Evolutionary conservation across 208 protist species (phyloP).

Genomic region (Strigomonas oncopelti): DNA sequence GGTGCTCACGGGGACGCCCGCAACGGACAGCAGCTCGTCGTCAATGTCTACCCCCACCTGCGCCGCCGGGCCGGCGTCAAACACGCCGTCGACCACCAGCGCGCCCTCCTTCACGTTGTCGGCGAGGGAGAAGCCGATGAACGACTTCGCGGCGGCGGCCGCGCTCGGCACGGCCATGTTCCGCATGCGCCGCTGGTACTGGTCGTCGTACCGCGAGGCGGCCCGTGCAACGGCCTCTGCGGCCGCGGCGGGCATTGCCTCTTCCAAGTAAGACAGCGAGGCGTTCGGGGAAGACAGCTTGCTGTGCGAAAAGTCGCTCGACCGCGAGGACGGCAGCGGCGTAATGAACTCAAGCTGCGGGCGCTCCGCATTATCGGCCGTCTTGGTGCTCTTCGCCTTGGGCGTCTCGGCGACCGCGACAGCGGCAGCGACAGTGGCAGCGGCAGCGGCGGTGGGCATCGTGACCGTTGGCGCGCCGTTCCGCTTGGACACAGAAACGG

Average conservation of each 20-base stretch:
- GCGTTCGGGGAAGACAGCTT: too few relatives aligned
- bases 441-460: too few relatives aligned
- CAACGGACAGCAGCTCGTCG: slow-evolving; percentile 33
- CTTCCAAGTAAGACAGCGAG: too few relatives aligned
- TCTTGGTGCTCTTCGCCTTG: background rate
- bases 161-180: slow-evolving; percentile 16
- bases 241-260: background rate
- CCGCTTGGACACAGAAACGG: too few relatives aligned
- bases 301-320: too few relatives aligned
- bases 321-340: too few relatives aligned
- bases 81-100: slow-evolving; percentile 52
- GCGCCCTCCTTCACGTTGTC: slow-evolving; percentile 30
- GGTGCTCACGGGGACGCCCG: slow-evolving; percentile 12
- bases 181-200: slow-evolving; percentile 24
- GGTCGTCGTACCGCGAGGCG: slow-evolving; percentile 22
- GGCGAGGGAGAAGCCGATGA: slow-evolving; percentile 56
- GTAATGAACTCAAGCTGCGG: too few relatives aligned
- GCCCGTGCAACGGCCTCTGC: slow-evolving; percentile 17
- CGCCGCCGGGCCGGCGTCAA: slow-evolving; percentile 30
- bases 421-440: too few relatives aligned
- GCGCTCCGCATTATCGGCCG: background rate
- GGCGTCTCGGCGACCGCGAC: too few relatives aligned
- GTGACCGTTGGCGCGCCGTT: too few relatives aligned
- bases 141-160: slow-evolving; percentile 17
- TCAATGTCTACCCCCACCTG: slow-evolving; percentile 39